A percentile compares a stretch with the other conserved stretches of the same genome.
Evolutionary conservation across 345 rosid species (phyloP).

Genomic region (Limnanthes douglasii): DNA sequence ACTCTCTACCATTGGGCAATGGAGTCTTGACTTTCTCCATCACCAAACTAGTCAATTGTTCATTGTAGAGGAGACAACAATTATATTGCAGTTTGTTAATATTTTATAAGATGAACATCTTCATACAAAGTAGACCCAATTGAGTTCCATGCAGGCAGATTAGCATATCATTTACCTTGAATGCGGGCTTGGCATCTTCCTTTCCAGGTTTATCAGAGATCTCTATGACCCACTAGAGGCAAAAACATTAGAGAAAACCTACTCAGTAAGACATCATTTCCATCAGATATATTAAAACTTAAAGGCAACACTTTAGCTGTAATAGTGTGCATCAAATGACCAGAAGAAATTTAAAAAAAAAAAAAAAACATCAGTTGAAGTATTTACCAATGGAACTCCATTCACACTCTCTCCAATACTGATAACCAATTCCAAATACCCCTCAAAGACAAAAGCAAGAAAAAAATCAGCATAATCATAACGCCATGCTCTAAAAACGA

Average conservation of each 20-base stretch:
- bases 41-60: too few species aligned
- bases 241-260: slow-evolving; percentile 5
- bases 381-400: slow-evolving; percentile 83
- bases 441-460: slow-evolving; percentile 72
- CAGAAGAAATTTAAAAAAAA: background rate
- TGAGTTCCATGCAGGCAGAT: too few species aligned
- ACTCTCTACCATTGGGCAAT: too few species aligned
- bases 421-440: slow-evolving; percentile 36
- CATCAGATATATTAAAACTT: background rate
- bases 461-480: slow-evolving; percentile 39
- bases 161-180: slow-evolving; percentile 44
- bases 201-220: slow-evolving; percentile 81
- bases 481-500: background rate
- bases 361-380: slow-evolving; percentile 4
- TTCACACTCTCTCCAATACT: slow-evolving; percentile 88
- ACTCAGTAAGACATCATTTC: slow-evolving; percentile 1
- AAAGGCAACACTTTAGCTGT: background rate
- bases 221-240: slow-evolving; percentile 81
- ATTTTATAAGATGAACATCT: too few species aligned
- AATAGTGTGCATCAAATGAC: too few species aligned
- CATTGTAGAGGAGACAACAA: background rate
- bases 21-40: too few species aligned
- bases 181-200: slow-evolving; percentile 89
- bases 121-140: too few species aligned
- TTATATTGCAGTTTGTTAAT: background rate